Conservation (phyloP, 352 stramenopile genomes). For the Pythium pectinolyticum region DNA sequence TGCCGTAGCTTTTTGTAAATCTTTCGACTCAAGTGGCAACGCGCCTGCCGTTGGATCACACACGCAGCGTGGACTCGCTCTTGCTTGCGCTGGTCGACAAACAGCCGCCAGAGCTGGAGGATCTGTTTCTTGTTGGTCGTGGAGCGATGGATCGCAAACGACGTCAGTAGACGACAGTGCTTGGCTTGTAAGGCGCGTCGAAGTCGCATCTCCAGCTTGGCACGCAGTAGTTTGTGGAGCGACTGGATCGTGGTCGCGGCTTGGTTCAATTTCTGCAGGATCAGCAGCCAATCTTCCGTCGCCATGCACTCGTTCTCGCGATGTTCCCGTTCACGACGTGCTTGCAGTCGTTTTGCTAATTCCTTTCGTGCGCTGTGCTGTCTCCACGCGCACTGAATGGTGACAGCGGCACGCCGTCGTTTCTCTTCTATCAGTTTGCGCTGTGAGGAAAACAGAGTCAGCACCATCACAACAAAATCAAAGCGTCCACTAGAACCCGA, state of each 20-base stretch:
- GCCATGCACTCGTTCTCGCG: conserved; percentile 41
- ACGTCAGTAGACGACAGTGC: conserved; percentile 36
- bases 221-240: conserved; percentile 41
- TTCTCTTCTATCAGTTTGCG: conserved; percentile 33
- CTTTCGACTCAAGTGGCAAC: conserved; percentile 37
- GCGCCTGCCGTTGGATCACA: conserved; percentile 43
- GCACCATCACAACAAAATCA: not conserved
- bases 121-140: conserved; percentile 29
- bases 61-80: conserved; percentile 34
- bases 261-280: conserved; percentile 39
- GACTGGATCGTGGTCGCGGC: conserved; percentile 54
- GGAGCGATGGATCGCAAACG: conserved; percentile 37
- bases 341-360: conserved; percentile 26
- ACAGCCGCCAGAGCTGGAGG: conserved; percentile 41
- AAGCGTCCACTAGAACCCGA: not conserved
- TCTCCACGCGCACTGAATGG: conserved; percentile 56
- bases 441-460: not conserved
- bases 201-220: conserved; percentile 29
- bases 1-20: conserved; percentile 40
- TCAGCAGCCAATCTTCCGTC: conserved; percentile 41
- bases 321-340: conserved; percentile 37
- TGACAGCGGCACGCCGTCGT: conserved; percentile 29
- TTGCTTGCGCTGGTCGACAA: conserved; percentile 35
- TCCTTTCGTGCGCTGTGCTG: conserved; percentile 27
- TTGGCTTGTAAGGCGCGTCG: conserved; percentile 21